Conservation (phyloP, 345 rosid genomes). For the Pistacia vera region DNA sequence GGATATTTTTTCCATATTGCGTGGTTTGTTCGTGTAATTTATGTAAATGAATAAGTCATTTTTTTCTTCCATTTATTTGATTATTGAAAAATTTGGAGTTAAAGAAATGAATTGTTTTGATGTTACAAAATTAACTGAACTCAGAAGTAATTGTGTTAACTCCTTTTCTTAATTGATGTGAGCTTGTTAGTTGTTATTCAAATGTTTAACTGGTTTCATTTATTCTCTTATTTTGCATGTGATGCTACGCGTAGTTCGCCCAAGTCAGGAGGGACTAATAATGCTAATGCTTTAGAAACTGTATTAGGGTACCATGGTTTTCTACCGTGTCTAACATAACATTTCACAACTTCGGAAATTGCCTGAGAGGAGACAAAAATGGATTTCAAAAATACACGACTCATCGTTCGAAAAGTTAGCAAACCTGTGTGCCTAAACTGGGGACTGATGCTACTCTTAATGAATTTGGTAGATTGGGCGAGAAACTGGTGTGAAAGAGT, state of each 20-base stretch:
- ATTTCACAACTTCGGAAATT: constrained; percentile 38
- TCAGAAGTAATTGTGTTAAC: too few relatives aligned
- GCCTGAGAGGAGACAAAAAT: constrained; percentile 63
- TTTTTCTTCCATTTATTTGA: neutral
- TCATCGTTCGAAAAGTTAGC: constrained; percentile 38
- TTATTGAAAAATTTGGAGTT: too few relatives aligned
- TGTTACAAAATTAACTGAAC: too few relatives aligned
- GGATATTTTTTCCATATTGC: constrained; percentile 26
- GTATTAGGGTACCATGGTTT: constrained; percentile 46
- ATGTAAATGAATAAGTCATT: neutral
- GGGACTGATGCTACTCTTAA: constrained; percentile 57
- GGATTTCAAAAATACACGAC: constrained; percentile 35
- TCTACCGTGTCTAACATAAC: constrained; percentile 16
- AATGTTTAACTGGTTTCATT: neutral
- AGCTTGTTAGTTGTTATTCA: neutral
- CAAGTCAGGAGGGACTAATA: too few relatives aligned
- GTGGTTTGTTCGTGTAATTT: constrained; percentile 24
- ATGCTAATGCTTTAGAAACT: constrained; percentile 10
- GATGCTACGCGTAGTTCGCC: constrained; percentile 1
- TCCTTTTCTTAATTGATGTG: neutral
- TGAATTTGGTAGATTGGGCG: too few relatives aligned
- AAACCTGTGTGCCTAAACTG: constrained; percentile 44
- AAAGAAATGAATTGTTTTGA: too few relatives aligned
- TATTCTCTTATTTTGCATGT: constrained; percentile 22
- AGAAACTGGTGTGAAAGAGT: too few relatives aligned